A percentile compares a stretch with the other conserved stretches of the same genome.
phyloP scores from a whole-genome alignment of 2,329 filamentous ascomycete genomes.

The Tolypocladium ophioglossoides region DNA sequence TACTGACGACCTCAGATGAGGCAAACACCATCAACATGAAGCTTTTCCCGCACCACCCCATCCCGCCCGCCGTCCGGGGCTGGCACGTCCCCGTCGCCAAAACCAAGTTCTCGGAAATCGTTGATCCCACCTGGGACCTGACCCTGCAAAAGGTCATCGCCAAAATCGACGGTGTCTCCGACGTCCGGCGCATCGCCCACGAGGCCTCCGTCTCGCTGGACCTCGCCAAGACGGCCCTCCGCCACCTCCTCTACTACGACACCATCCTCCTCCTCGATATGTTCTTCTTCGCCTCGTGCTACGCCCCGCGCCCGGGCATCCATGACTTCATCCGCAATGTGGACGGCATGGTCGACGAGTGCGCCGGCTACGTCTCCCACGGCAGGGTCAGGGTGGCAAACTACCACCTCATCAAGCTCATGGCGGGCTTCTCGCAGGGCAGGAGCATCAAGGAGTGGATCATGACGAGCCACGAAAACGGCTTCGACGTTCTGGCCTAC shows the following conservation, averaged over 20 bases:
- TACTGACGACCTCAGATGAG: slow-evolving; percentile 50
- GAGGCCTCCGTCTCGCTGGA: slow-evolving; percentile 78
- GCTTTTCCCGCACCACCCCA: slow-evolving; percentile 73
- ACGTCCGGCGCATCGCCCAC: slow-evolving; percentile 76
- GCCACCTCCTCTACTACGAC: slow-evolving; percentile 88
- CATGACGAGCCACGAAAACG: slow-evolving; percentile 56
- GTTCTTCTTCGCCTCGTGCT: slow-evolving; percentile 88
- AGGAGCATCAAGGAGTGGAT: slow-evolving; percentile 84
- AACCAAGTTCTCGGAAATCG: slow-evolving; percentile 51
- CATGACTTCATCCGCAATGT: slow-evolving; percentile 68
- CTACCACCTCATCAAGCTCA: slow-evolving; percentile 67
- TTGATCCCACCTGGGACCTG: slow-evolving; percentile 63
- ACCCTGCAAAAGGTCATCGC: slow-evolving; percentile 71
- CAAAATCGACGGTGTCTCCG: slow-evolving; percentile 83
- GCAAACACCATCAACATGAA: slow-evolving; percentile 95
- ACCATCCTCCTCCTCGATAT: slow-evolving; percentile 85
- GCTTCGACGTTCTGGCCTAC: slow-evolving; percentile 55
- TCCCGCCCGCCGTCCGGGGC: slow-evolving; percentile 66
- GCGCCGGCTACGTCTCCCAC: slow-evolving; percentile 67
- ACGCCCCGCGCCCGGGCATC: slow-evolving; percentile 70
- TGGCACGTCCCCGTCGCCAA: slow-evolving; percentile 85
- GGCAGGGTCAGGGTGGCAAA: slow-evolving; percentile 36
- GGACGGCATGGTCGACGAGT: slow-evolving; percentile 73
- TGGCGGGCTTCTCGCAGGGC: slow-evolving; percentile 74
- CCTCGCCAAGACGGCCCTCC: slow-evolving; percentile 75